These are phyloP conservation scores for Talaromyces amestolkiae DNA, from an alignment of 2,329 filamentous ascomycete species.

Conservation along the genomic window DNA sequence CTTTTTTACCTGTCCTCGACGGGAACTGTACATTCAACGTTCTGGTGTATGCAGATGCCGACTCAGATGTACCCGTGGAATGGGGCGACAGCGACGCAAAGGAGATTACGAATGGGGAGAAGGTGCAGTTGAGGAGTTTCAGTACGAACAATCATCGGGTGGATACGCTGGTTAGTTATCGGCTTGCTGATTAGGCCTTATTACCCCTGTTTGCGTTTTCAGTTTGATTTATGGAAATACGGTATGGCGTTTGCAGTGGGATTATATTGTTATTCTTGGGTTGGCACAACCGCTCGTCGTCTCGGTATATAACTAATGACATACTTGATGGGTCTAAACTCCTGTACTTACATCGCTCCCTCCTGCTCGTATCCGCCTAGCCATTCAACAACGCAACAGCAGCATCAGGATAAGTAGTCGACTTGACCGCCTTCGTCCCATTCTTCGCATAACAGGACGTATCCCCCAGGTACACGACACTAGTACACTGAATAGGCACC, in stretches of 20 bases:
- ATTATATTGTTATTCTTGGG: background rate
- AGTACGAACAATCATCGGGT: slow-evolving; percentile 93
- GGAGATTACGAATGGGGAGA: slow-evolving; percentile 91
- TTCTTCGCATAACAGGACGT: too few species aligned
- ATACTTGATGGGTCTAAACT: background rate
- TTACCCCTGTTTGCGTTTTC: background rate
- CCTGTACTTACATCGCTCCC: background rate
- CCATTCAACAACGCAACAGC: background rate
- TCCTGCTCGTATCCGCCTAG: background rate
- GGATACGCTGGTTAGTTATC: slow-evolving; percentile 93
- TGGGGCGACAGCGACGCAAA: slow-evolving; percentile 99
- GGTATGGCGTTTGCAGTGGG: background rate
- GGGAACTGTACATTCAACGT: slow-evolving; percentile 99
- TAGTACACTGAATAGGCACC: too few species aligned
- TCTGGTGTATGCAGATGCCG: slow-evolving; percentile 92
- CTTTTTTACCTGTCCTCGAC: slow-evolving; percentile 88
- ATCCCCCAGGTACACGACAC: too few species aligned
- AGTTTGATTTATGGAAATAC: background rate
- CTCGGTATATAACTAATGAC: background rate
- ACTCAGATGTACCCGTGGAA: slow-evolving; percentile 93
- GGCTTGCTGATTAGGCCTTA: slow-evolving; percentile 45
- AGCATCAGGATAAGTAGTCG: background rate
- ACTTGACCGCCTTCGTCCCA: too few species aligned
- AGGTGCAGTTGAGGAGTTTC: slow-evolving; percentile 92
- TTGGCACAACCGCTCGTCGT: background rate